A percentile compares a stretch with the other conserved stretches of the same genome.
Conservation (phyloP, 441 rosid genomes). For the Omphalea diandra region DNA sequence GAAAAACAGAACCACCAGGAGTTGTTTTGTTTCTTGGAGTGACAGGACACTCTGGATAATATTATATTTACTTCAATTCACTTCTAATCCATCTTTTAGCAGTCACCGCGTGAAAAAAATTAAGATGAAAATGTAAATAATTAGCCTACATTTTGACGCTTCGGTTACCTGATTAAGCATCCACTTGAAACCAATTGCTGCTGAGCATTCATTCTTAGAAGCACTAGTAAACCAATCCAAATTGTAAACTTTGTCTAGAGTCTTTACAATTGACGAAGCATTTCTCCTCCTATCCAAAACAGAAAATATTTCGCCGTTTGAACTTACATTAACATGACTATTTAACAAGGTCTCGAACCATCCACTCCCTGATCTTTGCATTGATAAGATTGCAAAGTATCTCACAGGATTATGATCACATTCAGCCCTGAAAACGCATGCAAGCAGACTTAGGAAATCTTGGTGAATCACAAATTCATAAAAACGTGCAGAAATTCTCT, state of each 20-base stretch:
- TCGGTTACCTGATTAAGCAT: constrained; percentile 87
- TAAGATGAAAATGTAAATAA: background rate
- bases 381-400: constrained; percentile 82
- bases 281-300: constrained; percentile 60
- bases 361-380: constrained; percentile 98
- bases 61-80: background rate
- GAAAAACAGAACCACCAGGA: background rate
- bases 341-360: constrained; percentile 96
- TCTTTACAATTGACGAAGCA: constrained; percentile 53
- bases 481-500: background rate
- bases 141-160: constrained; percentile 11
- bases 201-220: constrained; percentile 94
- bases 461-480: background rate
- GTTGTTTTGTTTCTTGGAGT: background rate
- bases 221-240: constrained; percentile 89
- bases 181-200: constrained; percentile 98
- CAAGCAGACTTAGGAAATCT: background rate
- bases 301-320: constrained; percentile 91
- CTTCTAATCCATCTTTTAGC: constrained; percentile 11
- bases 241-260: constrained; percentile 80
- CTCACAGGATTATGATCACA: constrained; percentile 74
- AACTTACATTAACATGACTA: constrained; percentile 82
- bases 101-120: background rate
- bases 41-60: background rate
- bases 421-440: constrained; percentile 51